Conservation (phyloP, 2,329 filamentous ascomycete species). For the Pseudocercospora eumusae region DNA sequence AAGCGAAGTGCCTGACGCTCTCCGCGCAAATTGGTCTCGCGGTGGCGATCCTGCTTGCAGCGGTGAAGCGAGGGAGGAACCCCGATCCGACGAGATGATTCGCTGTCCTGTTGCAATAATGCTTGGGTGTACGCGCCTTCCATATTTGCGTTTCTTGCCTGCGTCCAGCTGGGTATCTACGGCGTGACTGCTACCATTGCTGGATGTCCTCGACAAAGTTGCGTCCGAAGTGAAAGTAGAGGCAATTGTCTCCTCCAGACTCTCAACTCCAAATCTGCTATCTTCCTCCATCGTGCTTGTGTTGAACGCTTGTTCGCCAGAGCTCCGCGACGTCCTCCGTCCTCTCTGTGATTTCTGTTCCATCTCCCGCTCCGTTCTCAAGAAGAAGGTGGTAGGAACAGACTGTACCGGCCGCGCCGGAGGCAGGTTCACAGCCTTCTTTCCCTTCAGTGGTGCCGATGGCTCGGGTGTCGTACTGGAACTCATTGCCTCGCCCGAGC, state of each 20-base stretch:
- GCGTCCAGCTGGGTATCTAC: conserved; percentile 25
- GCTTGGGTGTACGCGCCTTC: conserved; percentile 42
- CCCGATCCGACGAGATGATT: conserved; percentile 39
- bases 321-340: conserved; percentile 31
- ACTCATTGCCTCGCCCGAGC: not conserved
- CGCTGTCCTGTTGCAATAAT: conserved; percentile 39
- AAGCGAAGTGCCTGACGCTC: conserved; percentile 32
- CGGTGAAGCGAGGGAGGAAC: conserved; percentile 31
- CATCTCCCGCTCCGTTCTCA: conserved; percentile 56
- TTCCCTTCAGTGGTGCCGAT: conserved; percentile 18
- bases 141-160: conserved; percentile 36
- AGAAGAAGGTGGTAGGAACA: conserved; percentile 61
- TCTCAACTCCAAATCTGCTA: conserved; percentile 59
- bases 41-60: conserved; percentile 30
- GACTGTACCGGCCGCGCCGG: conserved; percentile 32
- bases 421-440: conserved; percentile 24
- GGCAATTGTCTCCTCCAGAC: conserved; percentile 56
- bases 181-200: conserved; percentile 30
- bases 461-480: not conserved
- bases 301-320: conserved; percentile 27
- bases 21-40: conserved; percentile 30
- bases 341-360: conserved; percentile 37
- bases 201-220: conserved; percentile 31
- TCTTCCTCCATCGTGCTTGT: conserved; percentile 41
- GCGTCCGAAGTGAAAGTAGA: conserved; percentile 42